Conservation (phyloP, 805 yeast species). For the Torulaspora gathmanii region DNA sequence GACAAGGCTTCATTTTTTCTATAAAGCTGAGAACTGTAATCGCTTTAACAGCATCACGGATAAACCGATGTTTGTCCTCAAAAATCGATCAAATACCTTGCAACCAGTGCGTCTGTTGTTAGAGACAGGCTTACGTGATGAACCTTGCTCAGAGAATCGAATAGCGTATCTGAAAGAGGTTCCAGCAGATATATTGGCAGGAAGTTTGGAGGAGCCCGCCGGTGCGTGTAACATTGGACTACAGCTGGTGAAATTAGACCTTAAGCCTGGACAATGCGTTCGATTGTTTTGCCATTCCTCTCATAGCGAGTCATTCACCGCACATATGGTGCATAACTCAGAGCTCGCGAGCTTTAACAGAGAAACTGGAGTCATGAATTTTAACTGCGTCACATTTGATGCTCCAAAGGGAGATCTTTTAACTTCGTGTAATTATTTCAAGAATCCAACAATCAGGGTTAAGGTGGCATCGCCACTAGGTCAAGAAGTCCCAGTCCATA, state of each 20-base stretch:
- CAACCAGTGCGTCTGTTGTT: conserved; percentile 46
- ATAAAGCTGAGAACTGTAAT: conserved; percentile 21
- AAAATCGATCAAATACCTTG: conserved; percentile 28
- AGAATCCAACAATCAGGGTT: conserved; percentile 26
- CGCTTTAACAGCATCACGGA: conserved; percentile 22
- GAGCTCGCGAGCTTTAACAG: conserved; percentile 8
- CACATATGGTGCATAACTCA: conserved; percentile 20
- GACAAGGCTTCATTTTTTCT: conserved; percentile 31
- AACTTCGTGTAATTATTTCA: conserved; percentile 13
- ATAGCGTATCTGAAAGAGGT: conserved; percentile 21
- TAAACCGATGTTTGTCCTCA: conserved; percentile 44
- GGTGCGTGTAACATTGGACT: conserved; percentile 40
- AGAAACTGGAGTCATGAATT: neutral
- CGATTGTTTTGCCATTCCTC: conserved; percentile 27
- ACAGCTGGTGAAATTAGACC: conserved; percentile 31
- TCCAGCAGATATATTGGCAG: conserved; percentile 13
- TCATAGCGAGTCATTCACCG: conserved; percentile 18
- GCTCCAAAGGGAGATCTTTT: neutral
- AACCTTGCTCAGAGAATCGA: conserved; percentile 8
- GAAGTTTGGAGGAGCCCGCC: conserved; percentile 16
- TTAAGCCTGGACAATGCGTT: conserved; percentile 7
- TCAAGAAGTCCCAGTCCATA: conserved; percentile 12
- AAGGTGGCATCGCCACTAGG: conserved; percentile 5
- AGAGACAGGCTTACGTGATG: conserved; percentile 43
- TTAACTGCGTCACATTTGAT: conserved; percentile 1